These are phyloP conservation scores for Ustilago tritici DNA, from an alignment of 1,284 basidiomycete species.

Conservation along the genomic window DNA sequence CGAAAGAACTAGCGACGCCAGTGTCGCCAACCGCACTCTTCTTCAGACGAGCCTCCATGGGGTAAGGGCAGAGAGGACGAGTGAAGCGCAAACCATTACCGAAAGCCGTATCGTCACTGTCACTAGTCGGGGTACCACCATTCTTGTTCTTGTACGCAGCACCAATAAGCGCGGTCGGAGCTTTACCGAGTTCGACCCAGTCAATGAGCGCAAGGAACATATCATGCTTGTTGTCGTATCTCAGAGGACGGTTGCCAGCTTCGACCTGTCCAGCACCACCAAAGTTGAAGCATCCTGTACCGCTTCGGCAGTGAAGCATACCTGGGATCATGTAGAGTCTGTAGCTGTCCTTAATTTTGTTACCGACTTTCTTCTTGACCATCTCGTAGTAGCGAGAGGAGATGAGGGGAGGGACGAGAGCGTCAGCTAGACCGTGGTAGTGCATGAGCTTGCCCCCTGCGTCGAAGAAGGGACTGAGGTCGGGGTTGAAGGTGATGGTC, in stretches of 20 bases:
- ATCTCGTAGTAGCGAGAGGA: slow-evolving; percentile 70
- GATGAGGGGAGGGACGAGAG: slow-evolving; percentile 70
- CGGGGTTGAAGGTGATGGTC: slow-evolving; percentile 46
- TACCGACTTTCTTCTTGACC: slow-evolving; percentile 49
- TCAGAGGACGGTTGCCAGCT: slow-evolving; percentile 46
- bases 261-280: slow-evolving; percentile 43
- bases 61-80: slow-evolving; percentile 32
- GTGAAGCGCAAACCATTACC: slow-evolving; percentile 24
- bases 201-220: slow-evolving; percentile 70
- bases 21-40: not conserved
- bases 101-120: slow-evolving; percentile 12
- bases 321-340: slow-evolving; percentile 72
- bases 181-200: slow-evolving; percentile 71
- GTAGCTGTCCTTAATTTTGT: slow-evolving; percentile 69
- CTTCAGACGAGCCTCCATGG: slow-evolving; percentile 14
- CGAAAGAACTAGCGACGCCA: slow-evolving; percentile 18
- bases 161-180: slow-evolving; percentile 70
- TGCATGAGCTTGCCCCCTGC: slow-evolving; percentile 67
- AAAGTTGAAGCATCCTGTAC: slow-evolving; percentile 56
- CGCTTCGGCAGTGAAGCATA: slow-evolving; percentile 71
- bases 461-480: slow-evolving; percentile 66
- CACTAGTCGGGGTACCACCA: not conserved
- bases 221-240: slow-evolving; percentile 66
- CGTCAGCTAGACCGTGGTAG: slow-evolving; percentile 68
- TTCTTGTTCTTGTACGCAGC: slow-evolving; percentile 44